Percentiles rank a stretch among this genome's conserved stretches.
Evolutionary conservation across 345 rosid species (phyloP).

Genomic region (Syzygium grande): DNA sequence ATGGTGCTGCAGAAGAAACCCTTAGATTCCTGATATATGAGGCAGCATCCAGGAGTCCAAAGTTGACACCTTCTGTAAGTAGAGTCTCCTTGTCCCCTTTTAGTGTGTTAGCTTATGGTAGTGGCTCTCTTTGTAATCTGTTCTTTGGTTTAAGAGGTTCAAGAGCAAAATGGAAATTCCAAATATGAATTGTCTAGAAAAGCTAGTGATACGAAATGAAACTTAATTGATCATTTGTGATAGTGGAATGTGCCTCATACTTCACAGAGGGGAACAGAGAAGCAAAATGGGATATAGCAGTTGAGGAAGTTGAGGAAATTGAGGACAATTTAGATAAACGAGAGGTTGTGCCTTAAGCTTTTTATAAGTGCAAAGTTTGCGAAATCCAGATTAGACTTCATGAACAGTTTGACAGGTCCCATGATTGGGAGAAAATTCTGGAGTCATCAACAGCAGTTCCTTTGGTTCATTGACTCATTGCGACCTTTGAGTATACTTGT

Average conservation of each 20-base stretch:
- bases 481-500: background rate
- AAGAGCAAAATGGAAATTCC: background rate
- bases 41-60: constrained; percentile 66
- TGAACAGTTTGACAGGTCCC: background rate
- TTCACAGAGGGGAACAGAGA: background rate
- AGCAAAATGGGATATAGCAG: background rate
- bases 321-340: background rate
- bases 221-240: background rate
- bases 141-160: background rate
- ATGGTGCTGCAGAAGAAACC: constrained; percentile 65
- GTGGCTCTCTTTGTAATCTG: background rate
- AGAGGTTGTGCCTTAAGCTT: background rate
- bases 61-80: constrained; percentile 77
- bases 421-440: background rate
- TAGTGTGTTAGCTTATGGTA: background rate
- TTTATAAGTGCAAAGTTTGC: background rate
- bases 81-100: background rate
- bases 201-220: background rate
- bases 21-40: constrained; percentile 62
- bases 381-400: background rate
- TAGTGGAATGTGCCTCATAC: background rate
- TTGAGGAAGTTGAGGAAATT: background rate
- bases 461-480: background rate
- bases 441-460: background rate
- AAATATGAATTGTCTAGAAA: background rate